Conservation (phyloP, 768 basidiomycete genomes). For the Suillus ampliporus region DNA sequence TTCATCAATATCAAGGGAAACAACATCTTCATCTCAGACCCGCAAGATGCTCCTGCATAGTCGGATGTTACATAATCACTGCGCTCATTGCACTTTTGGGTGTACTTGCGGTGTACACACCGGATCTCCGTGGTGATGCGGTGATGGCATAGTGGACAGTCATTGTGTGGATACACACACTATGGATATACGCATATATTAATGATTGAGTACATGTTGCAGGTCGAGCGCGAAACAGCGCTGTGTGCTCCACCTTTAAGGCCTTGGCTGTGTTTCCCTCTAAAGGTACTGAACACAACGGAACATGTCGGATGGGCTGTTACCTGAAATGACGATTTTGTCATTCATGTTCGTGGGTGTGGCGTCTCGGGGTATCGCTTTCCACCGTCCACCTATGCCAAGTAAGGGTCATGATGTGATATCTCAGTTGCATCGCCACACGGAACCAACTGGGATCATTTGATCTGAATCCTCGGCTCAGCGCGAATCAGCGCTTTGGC, state of each 20-base stretch:
- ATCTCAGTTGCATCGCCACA: too few species aligned
- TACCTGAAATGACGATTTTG: not conserved
- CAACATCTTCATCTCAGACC: constrained; percentile 50
- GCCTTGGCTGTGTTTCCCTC: not conserved
- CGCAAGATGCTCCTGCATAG: constrained; percentile 13
- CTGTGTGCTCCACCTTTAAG: not conserved
- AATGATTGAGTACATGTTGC: constrained; percentile 2
- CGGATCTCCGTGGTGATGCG: not conserved
- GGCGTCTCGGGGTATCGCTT: not conserved
- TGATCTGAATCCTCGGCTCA: too few species aligned
- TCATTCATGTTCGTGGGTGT: too few species aligned
- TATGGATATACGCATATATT: constrained; percentile 2
- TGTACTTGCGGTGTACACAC: not conserved
- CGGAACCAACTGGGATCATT: too few species aligned
- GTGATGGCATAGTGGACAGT: not conserved
- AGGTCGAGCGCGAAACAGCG: not conserved
- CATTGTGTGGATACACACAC: constrained; percentile 4
- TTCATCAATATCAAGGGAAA: constrained; percentile 58
- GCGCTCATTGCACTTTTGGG: not conserved
- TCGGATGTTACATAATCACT: constrained; percentile 20
- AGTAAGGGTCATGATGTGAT: not conserved
- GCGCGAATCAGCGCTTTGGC: too few species aligned
- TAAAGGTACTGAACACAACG: not conserved
- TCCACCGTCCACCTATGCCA: not conserved
- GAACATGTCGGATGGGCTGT: not conserved